A percentile compares a stretch with the other conserved stretches of the same genome.
Conservation (phyloP, 371 early-diverging fungal genomes). For the Massospora cicadina region DNA sequence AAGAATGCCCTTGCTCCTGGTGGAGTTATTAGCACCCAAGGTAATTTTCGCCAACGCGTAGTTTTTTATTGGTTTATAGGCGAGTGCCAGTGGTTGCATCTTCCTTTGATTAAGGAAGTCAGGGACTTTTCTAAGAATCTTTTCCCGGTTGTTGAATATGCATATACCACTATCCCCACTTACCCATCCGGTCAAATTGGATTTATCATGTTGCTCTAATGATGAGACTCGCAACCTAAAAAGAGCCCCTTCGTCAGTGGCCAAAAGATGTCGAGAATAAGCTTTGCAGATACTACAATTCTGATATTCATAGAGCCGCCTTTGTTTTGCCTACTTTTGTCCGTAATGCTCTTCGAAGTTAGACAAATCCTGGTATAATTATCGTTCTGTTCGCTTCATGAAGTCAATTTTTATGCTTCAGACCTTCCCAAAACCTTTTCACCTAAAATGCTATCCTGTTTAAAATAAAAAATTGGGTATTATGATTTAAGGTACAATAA, state of each 20-base stretch:
- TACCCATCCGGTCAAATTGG: slow-evolving; percentile 96
- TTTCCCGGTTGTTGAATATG: slow-evolving; percentile 81
- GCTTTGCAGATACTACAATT: slow-evolving; percentile 77
- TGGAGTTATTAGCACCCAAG: slow-evolving; percentile 89
- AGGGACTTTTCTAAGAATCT: slow-evolving; percentile 52
- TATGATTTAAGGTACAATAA: too few relatives aligned
- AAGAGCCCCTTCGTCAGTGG: slow-evolving; percentile 59
- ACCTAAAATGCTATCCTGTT: too few relatives aligned
- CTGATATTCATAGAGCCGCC: slow-evolving; percentile 81
- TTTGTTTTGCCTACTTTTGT: slow-evolving; percentile 86
- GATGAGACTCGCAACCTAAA: slow-evolving; percentile 44
- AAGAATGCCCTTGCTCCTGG: slow-evolving; percentile 73
- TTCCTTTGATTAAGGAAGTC: slow-evolving; percentile 73
- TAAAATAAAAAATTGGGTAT: too few relatives aligned
- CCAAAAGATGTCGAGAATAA: slow-evolving; percentile 58
- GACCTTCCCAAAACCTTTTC: too few relatives aligned
- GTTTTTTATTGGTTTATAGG: slow-evolving; percentile 20
- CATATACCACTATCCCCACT: slow-evolving; percentile 84
- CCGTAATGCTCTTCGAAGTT: background rate
- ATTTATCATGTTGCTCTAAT: slow-evolving; percentile 78
- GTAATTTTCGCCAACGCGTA: slow-evolving; percentile 18
- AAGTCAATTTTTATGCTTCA: too few relatives aligned
- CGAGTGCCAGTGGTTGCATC: slow-evolving; percentile 96
- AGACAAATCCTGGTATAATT: too few relatives aligned
- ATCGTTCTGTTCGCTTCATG: too few relatives aligned